Evolutionary conservation across 108 stramenopile species (phyloP).

Genomic region (Nitzschia palea): DNA sequence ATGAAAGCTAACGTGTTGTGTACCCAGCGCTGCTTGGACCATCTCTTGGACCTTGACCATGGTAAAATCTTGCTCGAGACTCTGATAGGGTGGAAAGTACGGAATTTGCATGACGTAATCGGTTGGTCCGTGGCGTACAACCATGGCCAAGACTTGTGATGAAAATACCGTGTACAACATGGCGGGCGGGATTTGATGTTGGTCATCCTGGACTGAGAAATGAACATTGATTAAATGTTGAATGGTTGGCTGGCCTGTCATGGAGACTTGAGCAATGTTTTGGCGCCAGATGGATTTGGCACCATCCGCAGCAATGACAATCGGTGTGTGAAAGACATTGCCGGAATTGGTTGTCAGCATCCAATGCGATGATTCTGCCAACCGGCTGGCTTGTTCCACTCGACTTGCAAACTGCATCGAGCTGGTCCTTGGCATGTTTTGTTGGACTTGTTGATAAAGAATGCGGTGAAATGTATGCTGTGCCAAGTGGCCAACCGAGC

Average conservation of each 20-base stretch:
- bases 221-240: constrained; percentile 91
- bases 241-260: constrained; percentile 53
- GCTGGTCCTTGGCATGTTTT: not conserved
- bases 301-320: constrained; percentile 88
- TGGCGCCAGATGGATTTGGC: constrained; percentile 63
- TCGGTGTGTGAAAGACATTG: constrained; percentile 7
- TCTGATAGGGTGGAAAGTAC: constrained; percentile 92
- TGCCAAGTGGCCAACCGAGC: constrained; percentile 57
- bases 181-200: constrained; percentile 40
- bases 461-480: constrained; percentile 57
- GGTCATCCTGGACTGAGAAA: constrained; percentile 40
- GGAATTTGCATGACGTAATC: constrained; percentile 96
- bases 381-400: not conserved
- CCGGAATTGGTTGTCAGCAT: constrained; percentile 33
- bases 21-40: constrained; percentile 58
- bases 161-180: constrained; percentile 96
- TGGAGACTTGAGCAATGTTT: constrained; percentile 38
- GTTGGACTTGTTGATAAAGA: constrained; percentile 34
- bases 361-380: constrained; percentile 30
- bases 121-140: constrained; percentile 86
- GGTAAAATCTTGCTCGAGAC: constrained; percentile 58
- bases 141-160: constrained; percentile 78
- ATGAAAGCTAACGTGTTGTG: constrained; percentile 29
- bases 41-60: constrained; percentile 41
- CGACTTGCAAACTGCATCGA: constrained; percentile 8